These are phyloP conservation scores for Pyronema domesticum DNA, from an alignment of 495 filamentous ascomycete genomes.

Conservation along the genomic window DNA sequence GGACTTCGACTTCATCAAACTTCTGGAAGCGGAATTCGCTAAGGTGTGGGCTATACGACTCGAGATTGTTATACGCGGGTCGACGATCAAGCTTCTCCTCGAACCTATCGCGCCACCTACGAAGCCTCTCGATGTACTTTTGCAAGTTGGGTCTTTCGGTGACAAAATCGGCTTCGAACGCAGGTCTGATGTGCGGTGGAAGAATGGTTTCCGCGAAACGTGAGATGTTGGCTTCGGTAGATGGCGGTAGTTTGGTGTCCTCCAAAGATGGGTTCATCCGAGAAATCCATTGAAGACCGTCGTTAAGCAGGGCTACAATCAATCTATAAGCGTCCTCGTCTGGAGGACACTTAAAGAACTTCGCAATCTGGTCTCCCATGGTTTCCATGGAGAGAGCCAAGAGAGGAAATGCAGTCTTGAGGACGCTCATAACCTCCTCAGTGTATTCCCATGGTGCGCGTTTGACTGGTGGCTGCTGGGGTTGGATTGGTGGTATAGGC, in stretches of 20 bases:
- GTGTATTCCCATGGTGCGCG: slow-evolving; percentile 85
- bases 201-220: slow-evolving; percentile 93
- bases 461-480: slow-evolving; percentile 31
- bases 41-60: slow-evolving; percentile 67
- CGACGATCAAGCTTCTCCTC: slow-evolving; percentile 95
- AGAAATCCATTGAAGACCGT: slow-evolving; percentile 60
- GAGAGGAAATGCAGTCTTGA: slow-evolving; percentile 92
- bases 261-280: slow-evolving; percentile 69
- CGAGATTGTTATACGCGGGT: slow-evolving; percentile 46
- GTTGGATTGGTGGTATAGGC: slow-evolving; percentile 12
- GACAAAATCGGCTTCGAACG: slow-evolving; percentile 94
- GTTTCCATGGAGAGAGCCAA: slow-evolving; percentile 96
- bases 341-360: slow-evolving; percentile 95
- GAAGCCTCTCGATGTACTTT: slow-evolving; percentile 92
- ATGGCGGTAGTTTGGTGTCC: slow-evolving; percentile 72
- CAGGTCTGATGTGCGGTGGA: slow-evolving; percentile 74
- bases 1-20: slow-evolving; percentile 95
- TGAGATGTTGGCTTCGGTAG: slow-evolving; percentile 89
- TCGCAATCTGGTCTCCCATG: slow-evolving; percentile 96
- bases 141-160: slow-evolving; percentile 82
- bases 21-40: slow-evolving; percentile 95
- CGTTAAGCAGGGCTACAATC: slow-evolving; percentile 93
- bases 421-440: slow-evolving; percentile 79
- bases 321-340: slow-evolving; percentile 96
- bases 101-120: slow-evolving; percentile 93